Conservation (phyloP, 345 rosid species). For the Hevea brasiliensis region DNA sequence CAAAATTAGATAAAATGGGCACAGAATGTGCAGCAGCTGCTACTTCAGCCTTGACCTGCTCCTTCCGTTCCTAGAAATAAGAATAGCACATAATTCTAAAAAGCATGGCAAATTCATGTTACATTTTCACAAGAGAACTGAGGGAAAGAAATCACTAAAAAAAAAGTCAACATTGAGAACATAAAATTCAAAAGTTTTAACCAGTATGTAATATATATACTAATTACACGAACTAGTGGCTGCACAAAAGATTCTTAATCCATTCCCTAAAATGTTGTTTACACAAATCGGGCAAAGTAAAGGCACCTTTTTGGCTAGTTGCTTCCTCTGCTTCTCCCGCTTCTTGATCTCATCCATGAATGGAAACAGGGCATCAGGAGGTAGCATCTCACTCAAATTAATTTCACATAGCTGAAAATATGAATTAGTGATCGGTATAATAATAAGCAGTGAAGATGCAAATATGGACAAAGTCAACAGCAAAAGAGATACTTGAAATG, state of each 20-base stretch:
- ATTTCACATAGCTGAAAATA: constrained; percentile 81
- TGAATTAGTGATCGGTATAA: background rate
- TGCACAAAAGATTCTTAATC: constrained; percentile 1
- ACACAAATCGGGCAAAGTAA: background rate
- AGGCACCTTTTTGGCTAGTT: constrained; percentile 67
- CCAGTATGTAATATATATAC: background rate
- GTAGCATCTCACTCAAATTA: constrained; percentile 67
- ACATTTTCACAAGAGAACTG: background rate
- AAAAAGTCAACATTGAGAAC: background rate
- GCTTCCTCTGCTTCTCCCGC: constrained; percentile 82
- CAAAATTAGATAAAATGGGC: constrained; percentile 45
- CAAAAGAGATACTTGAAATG: constrained; percentile 59
- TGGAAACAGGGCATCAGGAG: constrained; percentile 66
- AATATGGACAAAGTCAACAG: background rate
- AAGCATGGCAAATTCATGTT: background rate
- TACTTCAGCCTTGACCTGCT: constrained; percentile 82
- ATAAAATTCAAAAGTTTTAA: no score
- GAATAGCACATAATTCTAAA: constrained; percentile 25
- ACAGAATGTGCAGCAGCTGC: constrained; percentile 50
- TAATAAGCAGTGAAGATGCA: constrained; percentile 4
- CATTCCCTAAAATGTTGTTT: background rate
- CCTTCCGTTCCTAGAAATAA: constrained; percentile 60
- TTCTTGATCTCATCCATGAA: constrained; percentile 85
- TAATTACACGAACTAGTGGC: background rate
- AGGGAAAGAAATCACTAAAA: background rate